Conservation (phyloP, 306 rosid species). For the Lablab purpureus region DNA sequence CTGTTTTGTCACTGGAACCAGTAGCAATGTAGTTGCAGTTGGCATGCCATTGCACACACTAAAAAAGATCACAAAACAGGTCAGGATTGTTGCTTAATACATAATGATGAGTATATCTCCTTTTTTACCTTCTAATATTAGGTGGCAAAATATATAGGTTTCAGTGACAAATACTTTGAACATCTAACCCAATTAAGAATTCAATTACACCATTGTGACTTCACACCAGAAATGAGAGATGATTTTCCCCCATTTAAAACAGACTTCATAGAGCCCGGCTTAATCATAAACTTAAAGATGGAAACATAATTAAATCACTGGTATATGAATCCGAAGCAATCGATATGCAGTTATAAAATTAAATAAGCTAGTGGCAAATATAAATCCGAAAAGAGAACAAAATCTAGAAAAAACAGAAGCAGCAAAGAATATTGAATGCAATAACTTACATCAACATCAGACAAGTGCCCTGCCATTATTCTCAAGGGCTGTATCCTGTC, state of each 20-base stretch:
- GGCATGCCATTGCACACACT: constrained; percentile 99
- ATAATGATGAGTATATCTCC: neutral
- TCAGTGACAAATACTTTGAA: neutral
- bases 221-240: neutral
- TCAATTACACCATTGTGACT: neutral
- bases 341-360: constrained; percentile 11
- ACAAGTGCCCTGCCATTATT: constrained; percentile 97
- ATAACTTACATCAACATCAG: constrained; percentile 94
- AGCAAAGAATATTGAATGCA: constrained; percentile 31
- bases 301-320: constrained; percentile 23
- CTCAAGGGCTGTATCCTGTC: constrained; percentile 93
- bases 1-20: constrained; percentile 97
- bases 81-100: constrained; percentile 7
- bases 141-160: constrained; percentile 3
- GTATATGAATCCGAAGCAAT: constrained; percentile 29
- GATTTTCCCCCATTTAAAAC: neutral
- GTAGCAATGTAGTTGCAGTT: constrained; percentile 99
- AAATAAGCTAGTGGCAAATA: constrained; percentile 5
- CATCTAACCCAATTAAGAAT: neutral
- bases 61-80: constrained; percentile 33
- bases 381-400: neutral
- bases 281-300: neutral
- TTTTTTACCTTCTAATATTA: neutral
- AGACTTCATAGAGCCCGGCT: neutral
- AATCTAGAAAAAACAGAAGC: constrained; percentile 27